Conservation (phyloP, 805 yeast species). For the Candida pini region DNA sequence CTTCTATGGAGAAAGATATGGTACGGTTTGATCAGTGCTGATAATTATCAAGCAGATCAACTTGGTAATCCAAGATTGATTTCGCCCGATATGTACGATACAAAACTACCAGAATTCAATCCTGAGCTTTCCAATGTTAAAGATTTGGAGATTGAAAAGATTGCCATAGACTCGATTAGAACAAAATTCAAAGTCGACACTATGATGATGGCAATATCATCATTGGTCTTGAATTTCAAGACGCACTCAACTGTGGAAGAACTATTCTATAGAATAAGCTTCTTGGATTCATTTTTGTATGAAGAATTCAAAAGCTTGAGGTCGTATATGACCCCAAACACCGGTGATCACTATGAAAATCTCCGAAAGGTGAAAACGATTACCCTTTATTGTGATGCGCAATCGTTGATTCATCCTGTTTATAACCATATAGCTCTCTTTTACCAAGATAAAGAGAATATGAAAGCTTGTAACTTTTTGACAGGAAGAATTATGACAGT, state of each 20-base stretch:
- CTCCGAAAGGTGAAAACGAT: slow-evolving; percentile 19
- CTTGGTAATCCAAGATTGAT: slow-evolving; percentile 44
- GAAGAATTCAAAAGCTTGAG: slow-evolving; percentile 27
- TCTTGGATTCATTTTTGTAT: slow-evolving; percentile 32
- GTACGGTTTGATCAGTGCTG: slow-evolving; percentile 44
- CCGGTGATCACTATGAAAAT: slow-evolving; percentile 16
- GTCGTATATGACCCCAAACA: slow-evolving; percentile 21
- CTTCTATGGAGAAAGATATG: slow-evolving; percentile 56
- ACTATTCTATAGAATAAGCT: slow-evolving; percentile 30
- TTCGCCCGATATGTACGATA: slow-evolving; percentile 40
- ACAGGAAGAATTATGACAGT: slow-evolving; percentile 29
- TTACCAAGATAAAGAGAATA: slow-evolving; percentile 31
- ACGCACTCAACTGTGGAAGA: slow-evolving; percentile 32
- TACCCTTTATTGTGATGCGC: slow-evolving; percentile 20
- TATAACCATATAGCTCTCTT: slow-evolving; percentile 37
- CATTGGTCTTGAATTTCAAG: slow-evolving; percentile 35
- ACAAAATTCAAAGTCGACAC: slow-evolving; percentile 28
- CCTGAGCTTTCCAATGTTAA: slow-evolving; percentile 29
- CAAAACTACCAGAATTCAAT: slow-evolving; percentile 41
- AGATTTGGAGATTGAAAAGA: slow-evolving; percentile 37
- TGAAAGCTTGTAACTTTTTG: slow-evolving; percentile 33
- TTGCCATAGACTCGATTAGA: slow-evolving; percentile 30
- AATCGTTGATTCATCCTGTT: slow-evolving; percentile 33
- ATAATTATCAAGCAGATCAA: slow-evolving; percentile 38
- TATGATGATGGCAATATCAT: slow-evolving; percentile 29